Percentiles rank a stretch among this genome's conserved stretches.
Evolutionary conservation across 768 basidiomycete genomes (phyloP).

Genomic region (Mycena galericulata): DNA sequence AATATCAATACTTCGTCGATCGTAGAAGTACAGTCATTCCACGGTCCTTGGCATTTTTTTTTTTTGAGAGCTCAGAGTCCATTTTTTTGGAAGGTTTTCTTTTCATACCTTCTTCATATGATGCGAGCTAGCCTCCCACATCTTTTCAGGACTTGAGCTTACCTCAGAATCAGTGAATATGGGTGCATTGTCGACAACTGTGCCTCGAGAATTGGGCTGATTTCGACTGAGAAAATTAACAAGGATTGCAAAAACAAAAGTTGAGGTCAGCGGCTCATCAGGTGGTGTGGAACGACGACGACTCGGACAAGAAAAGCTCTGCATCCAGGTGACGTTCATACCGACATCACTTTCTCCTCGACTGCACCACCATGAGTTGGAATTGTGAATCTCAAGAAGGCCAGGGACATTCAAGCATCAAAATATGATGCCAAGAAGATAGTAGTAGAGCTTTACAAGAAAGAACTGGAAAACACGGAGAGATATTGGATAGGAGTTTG

Average conservation of each 20-base stretch:
- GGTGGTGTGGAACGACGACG: not conserved
- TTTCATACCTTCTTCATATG: too few relatives aligned
- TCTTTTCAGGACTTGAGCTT: too few relatives aligned
- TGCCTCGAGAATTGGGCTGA: not conserved
- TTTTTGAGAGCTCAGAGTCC: not conserved
- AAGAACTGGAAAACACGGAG: not conserved
- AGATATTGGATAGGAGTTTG: too few relatives aligned
- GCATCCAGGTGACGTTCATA: too few relatives aligned
- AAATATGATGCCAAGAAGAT: not conserved
- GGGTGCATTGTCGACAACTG: not conserved
- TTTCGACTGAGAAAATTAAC: not conserved
- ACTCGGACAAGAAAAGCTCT: too few relatives aligned
- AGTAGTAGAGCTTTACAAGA: not conserved
- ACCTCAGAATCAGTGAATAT: too few relatives aligned
- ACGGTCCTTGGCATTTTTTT: slow-evolving; percentile 10
- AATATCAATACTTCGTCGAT: too few relatives aligned
- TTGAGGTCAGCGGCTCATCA: not conserved
- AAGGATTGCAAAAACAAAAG: not conserved
- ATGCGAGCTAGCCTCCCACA: too few relatives aligned
- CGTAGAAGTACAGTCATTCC: slow-evolving; percentile 11
- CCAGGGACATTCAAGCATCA: not conserved
- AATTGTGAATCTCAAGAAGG: not conserved
- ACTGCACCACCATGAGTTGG: not conserved
- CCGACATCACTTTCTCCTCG: not conserved
- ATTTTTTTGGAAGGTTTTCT: not conserved